A percentile compares a stretch with the other conserved stretches of the same genome.
These are phyloP conservation scores for Fusarium nematophilum DNA, from an alignment of 2,329 filamentous ascomycete genomes.

Conservation along the genomic window DNA sequence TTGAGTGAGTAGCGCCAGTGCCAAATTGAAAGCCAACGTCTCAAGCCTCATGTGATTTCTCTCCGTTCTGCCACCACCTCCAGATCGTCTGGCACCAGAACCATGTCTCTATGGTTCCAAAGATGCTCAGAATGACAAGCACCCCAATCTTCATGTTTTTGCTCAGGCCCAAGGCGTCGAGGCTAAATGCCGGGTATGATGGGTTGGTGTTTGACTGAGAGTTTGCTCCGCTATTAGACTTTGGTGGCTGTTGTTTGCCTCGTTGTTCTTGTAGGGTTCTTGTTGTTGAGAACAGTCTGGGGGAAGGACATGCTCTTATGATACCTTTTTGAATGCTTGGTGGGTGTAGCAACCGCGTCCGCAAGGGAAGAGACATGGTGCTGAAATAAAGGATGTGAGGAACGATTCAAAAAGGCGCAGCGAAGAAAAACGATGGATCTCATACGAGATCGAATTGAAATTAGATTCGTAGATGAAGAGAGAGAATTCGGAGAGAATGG, in stretches of 20 bases:
- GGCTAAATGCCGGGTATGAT: slow-evolving; percentile 39
- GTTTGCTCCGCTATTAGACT: not conserved
- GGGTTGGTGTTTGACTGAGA: slow-evolving; percentile 16
- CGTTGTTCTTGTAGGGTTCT: not conserved
- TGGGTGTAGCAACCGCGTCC: not conserved
- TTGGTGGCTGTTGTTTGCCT: not conserved
- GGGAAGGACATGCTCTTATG: not conserved
- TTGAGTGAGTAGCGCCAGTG: no score
- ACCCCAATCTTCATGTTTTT: slow-evolving; percentile 43
- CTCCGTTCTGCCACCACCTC: slow-evolving; percentile 41
- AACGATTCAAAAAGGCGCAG: not conserved
- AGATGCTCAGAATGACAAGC: slow-evolving; percentile 42
- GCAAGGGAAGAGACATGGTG: not conserved
- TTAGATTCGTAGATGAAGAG: no score
- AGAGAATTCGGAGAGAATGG: no score
- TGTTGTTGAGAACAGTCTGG: not conserved
- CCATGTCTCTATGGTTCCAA: slow-evolving; percentile 50
- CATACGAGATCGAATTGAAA: no score
- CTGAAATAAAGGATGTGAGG: not conserved
- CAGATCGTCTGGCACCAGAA: slow-evolving; percentile 47
- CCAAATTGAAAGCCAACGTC: no score
- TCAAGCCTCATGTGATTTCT: not conserved
- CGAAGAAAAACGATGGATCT: no score
- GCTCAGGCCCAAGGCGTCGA: slow-evolving; percentile 45
- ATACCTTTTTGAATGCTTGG: not conserved